Conservation (phyloP, 345 rosid genomes). For the Syzygium oleosum region DNA sequence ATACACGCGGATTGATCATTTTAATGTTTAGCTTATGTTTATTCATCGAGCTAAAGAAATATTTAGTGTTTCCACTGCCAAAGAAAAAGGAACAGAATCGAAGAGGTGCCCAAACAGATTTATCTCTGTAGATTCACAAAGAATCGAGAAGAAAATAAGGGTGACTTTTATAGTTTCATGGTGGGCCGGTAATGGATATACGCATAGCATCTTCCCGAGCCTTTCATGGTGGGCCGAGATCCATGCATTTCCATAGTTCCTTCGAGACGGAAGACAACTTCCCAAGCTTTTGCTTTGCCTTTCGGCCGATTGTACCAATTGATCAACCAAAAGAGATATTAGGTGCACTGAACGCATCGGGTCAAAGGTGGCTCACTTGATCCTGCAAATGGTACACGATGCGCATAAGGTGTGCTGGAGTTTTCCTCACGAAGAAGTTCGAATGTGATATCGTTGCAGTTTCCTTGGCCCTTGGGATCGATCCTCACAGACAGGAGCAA, state of each 20-base stretch:
- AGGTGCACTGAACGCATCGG: background rate
- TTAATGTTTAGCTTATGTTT: background rate
- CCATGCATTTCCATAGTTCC: background rate
- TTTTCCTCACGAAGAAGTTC: background rate
- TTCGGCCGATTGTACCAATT: background rate
- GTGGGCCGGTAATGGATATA: no score
- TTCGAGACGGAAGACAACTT: background rate
- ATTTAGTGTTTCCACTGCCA: no score
- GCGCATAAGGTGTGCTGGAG: background rate
- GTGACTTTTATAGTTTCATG: background rate
- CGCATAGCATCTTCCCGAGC: conserved; percentile 18
- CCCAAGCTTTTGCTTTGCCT: background rate
- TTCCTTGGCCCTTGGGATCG: background rate
- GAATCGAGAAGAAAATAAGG: background rate
- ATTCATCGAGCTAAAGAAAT: background rate
- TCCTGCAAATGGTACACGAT: background rate
- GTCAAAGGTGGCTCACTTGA: background rate
- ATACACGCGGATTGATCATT: background rate
- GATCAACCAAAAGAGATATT: background rate
- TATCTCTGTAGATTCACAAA: background rate
- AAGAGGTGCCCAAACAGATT: background rate
- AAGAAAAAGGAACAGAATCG: background rate
- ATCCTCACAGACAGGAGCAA: background rate
- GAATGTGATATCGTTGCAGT: background rate
- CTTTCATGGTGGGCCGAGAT: background rate